A percentile compares a stretch with the other conserved stretches of the same genome.
Conservation (phyloP, 2,329 filamentous ascomycete genomes). For the Tolypocladium nubicola region DNA sequence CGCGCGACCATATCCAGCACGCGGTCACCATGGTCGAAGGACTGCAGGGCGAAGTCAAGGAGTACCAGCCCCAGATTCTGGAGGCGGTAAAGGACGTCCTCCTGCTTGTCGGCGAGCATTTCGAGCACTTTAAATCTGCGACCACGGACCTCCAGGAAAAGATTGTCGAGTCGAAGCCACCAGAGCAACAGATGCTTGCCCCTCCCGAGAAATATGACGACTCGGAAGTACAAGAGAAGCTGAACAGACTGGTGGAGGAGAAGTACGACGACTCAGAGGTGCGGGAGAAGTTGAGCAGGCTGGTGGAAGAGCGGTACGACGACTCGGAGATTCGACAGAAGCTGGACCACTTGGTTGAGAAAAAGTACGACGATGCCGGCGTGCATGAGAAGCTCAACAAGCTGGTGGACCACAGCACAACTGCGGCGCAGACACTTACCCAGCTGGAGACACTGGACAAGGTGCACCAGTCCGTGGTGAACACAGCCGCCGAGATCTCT, state of each 20-base stretch:
- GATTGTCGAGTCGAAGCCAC: conserved; percentile 51
- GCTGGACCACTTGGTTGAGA: conserved; percentile 20
- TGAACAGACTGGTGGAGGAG: conserved; percentile 19
- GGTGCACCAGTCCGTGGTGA: conserved; percentile 78
- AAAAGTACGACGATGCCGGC: conserved; percentile 46
- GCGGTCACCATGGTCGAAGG: conserved; percentile 62
- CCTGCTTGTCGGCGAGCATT: conserved; percentile 72
- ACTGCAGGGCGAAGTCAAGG: conserved; percentile 67
- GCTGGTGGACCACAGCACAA: conserved; percentile 52
- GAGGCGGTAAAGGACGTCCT: conserved; percentile 81
- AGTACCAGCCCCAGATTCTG: conserved; percentile 82
- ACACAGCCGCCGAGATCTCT: conserved; percentile 74
- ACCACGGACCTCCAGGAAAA: conserved; percentile 44
- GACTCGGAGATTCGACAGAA: conserved; percentile 17
- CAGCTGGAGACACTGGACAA: conserved; percentile 78
- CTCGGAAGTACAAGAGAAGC: conserved; percentile 17
- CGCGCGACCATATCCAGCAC: conserved; percentile 70
- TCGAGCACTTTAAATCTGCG: conserved; percentile 70
- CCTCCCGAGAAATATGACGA: conserved; percentile 40
- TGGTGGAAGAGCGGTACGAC: conserved; percentile 21
- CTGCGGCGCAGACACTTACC: conserved; percentile 57
- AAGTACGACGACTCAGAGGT: conserved; percentile 46
- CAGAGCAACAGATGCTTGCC: conserved; percentile 47
- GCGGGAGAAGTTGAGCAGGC: conserved; percentile 39
- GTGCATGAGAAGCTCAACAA: conserved; percentile 29